Conservation (phyloP, 768 basidiomycete genomes). For the Asterophora parasitica region DNA sequence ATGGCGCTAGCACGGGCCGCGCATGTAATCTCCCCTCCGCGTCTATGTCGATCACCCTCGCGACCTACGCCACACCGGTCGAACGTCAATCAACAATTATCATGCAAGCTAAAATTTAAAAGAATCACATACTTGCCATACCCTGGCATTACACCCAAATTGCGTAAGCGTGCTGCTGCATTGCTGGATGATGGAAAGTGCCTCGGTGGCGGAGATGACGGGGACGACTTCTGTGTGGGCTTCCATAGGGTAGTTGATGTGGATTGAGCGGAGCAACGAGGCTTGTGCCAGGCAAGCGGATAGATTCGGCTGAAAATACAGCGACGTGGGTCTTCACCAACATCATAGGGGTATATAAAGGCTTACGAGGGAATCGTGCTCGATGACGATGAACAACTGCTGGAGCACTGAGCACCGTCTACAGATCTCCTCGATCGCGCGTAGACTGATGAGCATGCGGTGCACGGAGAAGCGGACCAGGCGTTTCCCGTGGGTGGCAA, state of each 20-base stretch:
- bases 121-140: slow-evolving; percentile 55
- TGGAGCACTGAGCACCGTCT: slow-evolving; percentile 46
- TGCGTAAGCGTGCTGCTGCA: slow-evolving; percentile 51
- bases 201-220: slow-evolving; percentile 30
- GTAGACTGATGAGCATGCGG: slow-evolving; percentile 51
- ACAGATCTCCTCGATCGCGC: slow-evolving; percentile 52
- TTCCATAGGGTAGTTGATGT: slow-evolving; percentile 50
- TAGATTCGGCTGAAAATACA: slow-evolving; percentile 32
- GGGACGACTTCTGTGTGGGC: slow-evolving; percentile 22
- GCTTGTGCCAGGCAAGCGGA: slow-evolving; percentile 40
- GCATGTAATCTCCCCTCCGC: slow-evolving; percentile 35
- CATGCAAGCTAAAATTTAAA: too few species aligned
- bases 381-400: slow-evolving; percentile 59
- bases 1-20: slow-evolving; percentile 39
- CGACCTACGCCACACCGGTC: slow-evolving; percentile 34
- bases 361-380: slow-evolving; percentile 42
- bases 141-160: slow-evolving; percentile 64
- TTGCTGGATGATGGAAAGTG: slow-evolving; percentile 39
- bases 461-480: slow-evolving; percentile 60
- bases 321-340: background rate
- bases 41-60: slow-evolving; percentile 30
- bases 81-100: background rate
- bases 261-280: slow-evolving; percentile 46
- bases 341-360: background rate
- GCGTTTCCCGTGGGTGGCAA: slow-evolving; percentile 43